Percentiles rank a stretch among this genome's conserved stretches.
Evolutionary conservation across 2,329 filamentous ascomycete genomes (phyloP).

Genomic region (Phaeosphaeriaceae sp.): DNA sequence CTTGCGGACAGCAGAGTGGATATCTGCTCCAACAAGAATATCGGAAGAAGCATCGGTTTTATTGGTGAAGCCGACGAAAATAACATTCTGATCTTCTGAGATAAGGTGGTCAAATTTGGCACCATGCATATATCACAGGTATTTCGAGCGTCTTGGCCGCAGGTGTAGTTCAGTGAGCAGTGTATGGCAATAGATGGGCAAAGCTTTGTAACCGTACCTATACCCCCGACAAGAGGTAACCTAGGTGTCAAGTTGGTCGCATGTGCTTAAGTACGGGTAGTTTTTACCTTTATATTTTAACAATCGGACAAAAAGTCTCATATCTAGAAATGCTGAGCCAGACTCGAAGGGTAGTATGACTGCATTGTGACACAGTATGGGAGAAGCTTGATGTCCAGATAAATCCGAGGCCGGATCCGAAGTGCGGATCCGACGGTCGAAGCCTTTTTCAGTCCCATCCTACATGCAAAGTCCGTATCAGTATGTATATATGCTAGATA

Average conservation of each 20-base stretch:
- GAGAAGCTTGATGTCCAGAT: too few relatives aligned
- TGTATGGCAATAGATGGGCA: constrained; percentile 61
- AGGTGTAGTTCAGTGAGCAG: constrained; percentile 57
- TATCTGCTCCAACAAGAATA: constrained; percentile 64
- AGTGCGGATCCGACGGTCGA: too few relatives aligned
- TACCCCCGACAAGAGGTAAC: constrained; percentile 51
- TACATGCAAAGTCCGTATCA: too few relatives aligned
- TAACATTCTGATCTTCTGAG: constrained; percentile 34
- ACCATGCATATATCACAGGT: constrained; percentile 55
- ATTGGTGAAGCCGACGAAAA: constrained; percentile 58
- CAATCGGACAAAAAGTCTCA: too few relatives aligned
- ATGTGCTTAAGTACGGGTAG: too few relatives aligned
- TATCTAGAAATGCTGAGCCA: too few relatives aligned
- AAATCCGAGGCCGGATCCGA: too few relatives aligned
- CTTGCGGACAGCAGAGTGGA: constrained; percentile 62
- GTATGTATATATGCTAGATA: too few relatives aligned
- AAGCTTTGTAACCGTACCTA: constrained; percentile 59
- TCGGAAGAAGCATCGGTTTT: constrained; percentile 50
- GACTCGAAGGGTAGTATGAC: constrained; percentile 20
- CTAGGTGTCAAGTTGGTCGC: constrained; percentile 11
- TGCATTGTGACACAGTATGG: too few relatives aligned
- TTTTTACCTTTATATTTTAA: too few relatives aligned
- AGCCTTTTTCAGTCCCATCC: too few relatives aligned
- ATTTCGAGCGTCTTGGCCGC: constrained; percentile 51
- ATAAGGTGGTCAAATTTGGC: constrained; percentile 56